phyloP scores from a whole-genome alignment of 2,329 filamentous ascomycete genomes.

The Ambrosiella xylebori region DNA sequence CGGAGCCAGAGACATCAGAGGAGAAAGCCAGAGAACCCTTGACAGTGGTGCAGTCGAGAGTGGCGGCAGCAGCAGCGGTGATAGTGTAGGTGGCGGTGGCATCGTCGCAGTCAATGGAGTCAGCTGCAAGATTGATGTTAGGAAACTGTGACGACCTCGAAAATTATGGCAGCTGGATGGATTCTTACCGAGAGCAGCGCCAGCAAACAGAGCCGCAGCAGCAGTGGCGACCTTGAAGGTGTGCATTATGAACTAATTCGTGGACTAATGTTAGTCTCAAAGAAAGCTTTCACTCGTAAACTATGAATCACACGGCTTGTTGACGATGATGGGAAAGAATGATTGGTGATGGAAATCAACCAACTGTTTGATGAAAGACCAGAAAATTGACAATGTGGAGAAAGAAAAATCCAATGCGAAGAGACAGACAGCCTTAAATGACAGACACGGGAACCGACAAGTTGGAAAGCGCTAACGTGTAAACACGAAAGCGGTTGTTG shows the following conservation, averaged over 20 bases:
- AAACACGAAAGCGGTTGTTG: not conserved
- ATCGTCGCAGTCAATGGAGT: conserved; percentile 17
- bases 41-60: conserved; percentile 45
- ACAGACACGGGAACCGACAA: not conserved
- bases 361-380: not conserved
- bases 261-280: not conserved
- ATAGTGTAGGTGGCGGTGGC: conserved; percentile 31
- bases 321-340: not conserved
- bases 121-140: not conserved
- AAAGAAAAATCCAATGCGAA: not conserved
- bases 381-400: not conserved
- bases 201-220: conserved; percentile 25
- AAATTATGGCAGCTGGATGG: not conserved
- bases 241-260: conserved; percentile 25
- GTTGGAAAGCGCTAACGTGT: not conserved
- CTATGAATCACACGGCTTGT: not conserved
- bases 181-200: conserved; percentile 27
- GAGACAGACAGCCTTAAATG: not conserved
- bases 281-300: not conserved
- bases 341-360: not conserved
- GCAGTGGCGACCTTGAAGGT: conserved; percentile 28
- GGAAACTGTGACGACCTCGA: not conserved
- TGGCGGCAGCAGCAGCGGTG: conserved; percentile 44
- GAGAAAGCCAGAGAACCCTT: conserved; percentile 35
- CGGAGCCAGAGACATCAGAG: conserved; percentile 28